Conservation (phyloP, 371 early-diverging fungal genomes). For the Zychaea mexicana region DNA sequence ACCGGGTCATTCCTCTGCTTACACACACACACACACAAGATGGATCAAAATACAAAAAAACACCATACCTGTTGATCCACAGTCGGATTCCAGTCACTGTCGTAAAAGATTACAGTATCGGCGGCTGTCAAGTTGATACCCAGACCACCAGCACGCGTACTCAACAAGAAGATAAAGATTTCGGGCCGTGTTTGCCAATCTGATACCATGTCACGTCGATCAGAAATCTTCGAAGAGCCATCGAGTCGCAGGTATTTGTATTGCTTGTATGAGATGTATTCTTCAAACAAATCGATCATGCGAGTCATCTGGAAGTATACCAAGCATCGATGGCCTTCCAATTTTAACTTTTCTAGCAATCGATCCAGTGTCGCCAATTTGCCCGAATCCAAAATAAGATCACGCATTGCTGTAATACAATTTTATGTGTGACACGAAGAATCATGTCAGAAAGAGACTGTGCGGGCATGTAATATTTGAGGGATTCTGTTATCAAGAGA, state of each 20-base stretch:
- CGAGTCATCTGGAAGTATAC: conserved; percentile 99
- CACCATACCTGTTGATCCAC: conserved; percentile 83
- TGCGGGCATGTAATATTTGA: too few relatives aligned
- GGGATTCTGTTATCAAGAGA: too few relatives aligned
- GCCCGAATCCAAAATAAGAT: conserved; percentile 92
- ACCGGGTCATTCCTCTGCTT: too few relatives aligned
- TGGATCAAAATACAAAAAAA: too few relatives aligned
- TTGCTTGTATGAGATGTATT: conserved; percentile 88
- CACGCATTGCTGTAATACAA: conserved; percentile 64
- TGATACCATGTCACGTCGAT: conserved; percentile 91
- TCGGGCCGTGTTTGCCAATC: conserved; percentile 93
- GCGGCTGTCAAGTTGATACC: conserved; percentile 99
- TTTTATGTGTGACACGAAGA: too few relatives aligned
- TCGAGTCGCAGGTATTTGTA: conserved; percentile 95
- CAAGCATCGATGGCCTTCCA: conserved; percentile 93
- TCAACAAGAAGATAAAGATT: conserved; percentile 96
- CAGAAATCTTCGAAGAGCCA: conserved; percentile 91
- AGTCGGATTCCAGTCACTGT: conserved; percentile 99
- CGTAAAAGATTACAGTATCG: conserved; percentile 99
- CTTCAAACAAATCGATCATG: conserved; percentile 98
- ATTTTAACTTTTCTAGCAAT: conserved; percentile 86
- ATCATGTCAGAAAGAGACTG: too few relatives aligned
- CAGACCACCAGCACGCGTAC: conserved; percentile 98
- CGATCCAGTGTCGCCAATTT: conserved; percentile 92
- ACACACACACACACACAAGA: too few relatives aligned